Conservation (phyloP, 129 eudicot genomes). For the Helichrysum umbraculigerum region DNA sequence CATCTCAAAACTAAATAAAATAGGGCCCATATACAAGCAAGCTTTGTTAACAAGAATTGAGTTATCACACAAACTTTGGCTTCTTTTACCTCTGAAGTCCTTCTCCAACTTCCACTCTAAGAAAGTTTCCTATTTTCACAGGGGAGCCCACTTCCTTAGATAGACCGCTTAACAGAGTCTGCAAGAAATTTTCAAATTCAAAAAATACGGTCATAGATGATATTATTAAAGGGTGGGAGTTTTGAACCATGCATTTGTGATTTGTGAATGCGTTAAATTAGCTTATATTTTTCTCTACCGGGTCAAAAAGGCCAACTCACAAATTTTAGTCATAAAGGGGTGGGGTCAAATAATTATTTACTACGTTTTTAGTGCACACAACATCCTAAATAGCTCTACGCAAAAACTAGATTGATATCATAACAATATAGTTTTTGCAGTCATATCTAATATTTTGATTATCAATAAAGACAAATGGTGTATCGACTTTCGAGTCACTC, state of each 20-base stretch:
- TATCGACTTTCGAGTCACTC: neutral
- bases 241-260: neutral
- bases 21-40: conserved; percentile 2
- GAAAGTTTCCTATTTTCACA: conserved; percentile 66
- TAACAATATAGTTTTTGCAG: neutral
- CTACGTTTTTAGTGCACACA: neutral
- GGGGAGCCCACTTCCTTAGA: conserved; percentile 87
- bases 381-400: neutral
- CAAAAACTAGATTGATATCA: neutral
- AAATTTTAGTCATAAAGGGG: neutral
- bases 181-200: conserved; percentile 22
- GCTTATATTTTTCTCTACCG: neutral
- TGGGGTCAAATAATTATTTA: neutral
- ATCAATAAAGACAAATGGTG: neutral
- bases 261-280: neutral
- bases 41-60: neutral
- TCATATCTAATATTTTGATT: neutral
- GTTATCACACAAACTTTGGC: neutral
- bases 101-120: conserved; percentile 94
- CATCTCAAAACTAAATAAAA: neutral
- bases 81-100: conserved; percentile 67
- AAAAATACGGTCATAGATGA: neutral
- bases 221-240: neutral
- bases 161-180: conserved; percentile 63
- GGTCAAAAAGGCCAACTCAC: neutral